Conservation (phyloP, 306 rosid species). For the Amphicarpaea edgeworthii region DNA sequence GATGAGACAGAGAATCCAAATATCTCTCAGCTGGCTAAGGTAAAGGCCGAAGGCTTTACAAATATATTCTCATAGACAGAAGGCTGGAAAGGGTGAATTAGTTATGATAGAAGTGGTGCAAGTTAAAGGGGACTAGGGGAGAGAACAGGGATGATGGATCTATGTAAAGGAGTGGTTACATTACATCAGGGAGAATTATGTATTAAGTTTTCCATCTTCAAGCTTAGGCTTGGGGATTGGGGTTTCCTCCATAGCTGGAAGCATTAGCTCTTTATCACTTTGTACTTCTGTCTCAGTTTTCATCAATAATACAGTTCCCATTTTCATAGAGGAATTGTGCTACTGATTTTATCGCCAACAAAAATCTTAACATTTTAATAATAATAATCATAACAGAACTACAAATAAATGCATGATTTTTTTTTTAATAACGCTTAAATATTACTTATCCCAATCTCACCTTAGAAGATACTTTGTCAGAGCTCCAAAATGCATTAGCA, state of each 20-base stretch:
- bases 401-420: slow-evolving; percentile 3
- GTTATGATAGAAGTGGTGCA: neutral
- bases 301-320: neutral
- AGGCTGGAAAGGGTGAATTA: slow-evolving; percentile 11
- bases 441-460: slow-evolving; percentile 58
- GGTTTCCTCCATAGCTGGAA: neutral
- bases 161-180: neutral
- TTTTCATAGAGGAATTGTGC: neutral
- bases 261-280: neutral
- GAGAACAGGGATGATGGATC: neutral
- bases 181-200: neutral
- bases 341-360: slow-evolving; percentile 14
- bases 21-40: slow-evolving; percentile 4
- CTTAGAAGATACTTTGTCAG: slow-evolving; percentile 91
- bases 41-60: neutral
- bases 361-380: slow-evolving; percentile 20
- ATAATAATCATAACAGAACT: slow-evolving; percentile 31
- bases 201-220: neutral
- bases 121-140: neutral
- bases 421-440: slow-evolving; percentile 3
- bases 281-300: neutral
- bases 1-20: neutral
- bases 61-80: neutral
- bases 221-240: slow-evolving; percentile 6
- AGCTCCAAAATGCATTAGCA: slow-evolving; percentile 86